phyloP scores from a whole-genome alignment of 305 asterid genomes.

The Lippia alba region DNA sequence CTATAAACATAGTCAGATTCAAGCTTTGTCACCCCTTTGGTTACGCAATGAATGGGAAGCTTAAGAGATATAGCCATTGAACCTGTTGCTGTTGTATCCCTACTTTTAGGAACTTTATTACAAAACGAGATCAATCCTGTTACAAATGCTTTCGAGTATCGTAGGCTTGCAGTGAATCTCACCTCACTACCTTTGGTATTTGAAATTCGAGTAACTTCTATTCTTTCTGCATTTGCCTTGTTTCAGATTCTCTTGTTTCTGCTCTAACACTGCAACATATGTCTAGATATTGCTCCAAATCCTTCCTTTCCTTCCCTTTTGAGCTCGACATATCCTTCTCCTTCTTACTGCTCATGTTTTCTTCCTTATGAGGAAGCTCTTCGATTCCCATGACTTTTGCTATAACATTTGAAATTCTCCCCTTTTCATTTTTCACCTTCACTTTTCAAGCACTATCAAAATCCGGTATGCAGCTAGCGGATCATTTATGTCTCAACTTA shows the following conservation, averaged over 20 bases:
- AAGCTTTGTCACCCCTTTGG: conserved; percentile 79
- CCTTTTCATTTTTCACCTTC: conserved; percentile 5
- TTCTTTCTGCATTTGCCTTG: background rate
- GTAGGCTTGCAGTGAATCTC: conserved; percentile 67
- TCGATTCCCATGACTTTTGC: conserved; percentile 71
- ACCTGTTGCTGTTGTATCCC: conserved; percentile 90
- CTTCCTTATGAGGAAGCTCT: conserved; percentile 43
- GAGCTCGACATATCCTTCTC: conserved; percentile 35
- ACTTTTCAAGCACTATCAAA: conserved; percentile 26
- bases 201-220: background rate
- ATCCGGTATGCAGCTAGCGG: conserved; percentile 47
- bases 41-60: conserved; percentile 91
- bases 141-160: conserved; percentile 50
- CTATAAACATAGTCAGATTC: conserved; percentile 49
- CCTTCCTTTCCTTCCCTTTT: conserved; percentile 35
- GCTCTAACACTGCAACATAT: conserved; percentile 7
- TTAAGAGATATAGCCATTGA: conserved; percentile 84
- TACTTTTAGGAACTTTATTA: conserved; percentile 66
- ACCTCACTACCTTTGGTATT: conserved; percentile 28
- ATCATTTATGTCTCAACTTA: conserved; percentile 40
- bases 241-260: conserved; percentile 24
- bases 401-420: conserved; percentile 50
- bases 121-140: conserved; percentile 62
- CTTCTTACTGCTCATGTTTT: conserved; percentile 19
- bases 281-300: conserved; percentile 17